Conservation (phyloP, 164 flowering plant species). For the Malania oleifera region DNA sequence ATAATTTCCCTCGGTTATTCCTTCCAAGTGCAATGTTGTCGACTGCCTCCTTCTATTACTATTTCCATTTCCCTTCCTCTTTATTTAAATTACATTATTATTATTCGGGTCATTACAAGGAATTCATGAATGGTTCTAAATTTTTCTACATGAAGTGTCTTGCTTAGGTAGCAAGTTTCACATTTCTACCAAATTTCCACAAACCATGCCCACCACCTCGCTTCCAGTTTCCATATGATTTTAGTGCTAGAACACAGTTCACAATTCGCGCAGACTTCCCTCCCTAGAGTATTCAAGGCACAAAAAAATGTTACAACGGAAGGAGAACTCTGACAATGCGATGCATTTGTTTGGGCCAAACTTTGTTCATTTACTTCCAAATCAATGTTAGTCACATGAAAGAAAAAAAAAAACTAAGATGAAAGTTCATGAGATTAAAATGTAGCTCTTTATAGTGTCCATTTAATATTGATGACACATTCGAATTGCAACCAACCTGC, state of each 20-base stretch:
- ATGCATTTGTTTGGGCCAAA: not conserved
- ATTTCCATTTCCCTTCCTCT: no score
- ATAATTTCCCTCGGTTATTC: no score
- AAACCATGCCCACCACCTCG: not conserved
- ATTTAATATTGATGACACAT: not conserved
- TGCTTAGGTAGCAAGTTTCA: not conserved
- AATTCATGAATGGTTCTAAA: conserved; percentile 3
- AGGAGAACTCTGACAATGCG: not conserved
- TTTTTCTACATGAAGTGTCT: not conserved
- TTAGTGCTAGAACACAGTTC: conserved; percentile 3
- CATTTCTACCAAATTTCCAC: not conserved
- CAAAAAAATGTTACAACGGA: not conserved
- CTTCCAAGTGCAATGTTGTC: no score
- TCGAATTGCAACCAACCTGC: conserved; percentile 30
- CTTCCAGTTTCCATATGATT: conserved; percentile 3
- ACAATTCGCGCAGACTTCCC: not conserved
- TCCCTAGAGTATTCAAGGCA: not conserved
- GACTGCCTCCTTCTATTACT: no score
- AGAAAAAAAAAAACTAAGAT: not conserved
- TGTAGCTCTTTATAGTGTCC: not conserved
- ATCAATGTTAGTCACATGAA: not conserved
- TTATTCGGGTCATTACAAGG: no score
- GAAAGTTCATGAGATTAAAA: not conserved
- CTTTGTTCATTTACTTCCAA: not conserved
- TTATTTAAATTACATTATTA: no score